Evolutionary conservation across 768 basidiomycete species (phyloP).

Genomic region (Naganishia kalamii): DNA sequence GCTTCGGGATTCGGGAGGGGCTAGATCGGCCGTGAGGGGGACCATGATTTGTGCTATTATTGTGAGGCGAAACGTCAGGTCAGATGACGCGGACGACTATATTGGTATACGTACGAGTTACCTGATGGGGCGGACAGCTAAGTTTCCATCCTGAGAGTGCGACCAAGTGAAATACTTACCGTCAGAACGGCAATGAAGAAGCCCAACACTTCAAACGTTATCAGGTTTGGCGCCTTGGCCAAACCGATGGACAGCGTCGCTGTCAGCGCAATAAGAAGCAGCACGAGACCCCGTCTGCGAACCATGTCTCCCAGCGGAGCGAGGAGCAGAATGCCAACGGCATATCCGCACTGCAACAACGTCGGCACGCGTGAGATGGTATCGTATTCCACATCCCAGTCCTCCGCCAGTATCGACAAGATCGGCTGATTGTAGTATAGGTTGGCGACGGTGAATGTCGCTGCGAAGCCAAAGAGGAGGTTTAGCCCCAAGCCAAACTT

Average conservation of each 20-base stretch:
- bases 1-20: slow-evolving; percentile 65
- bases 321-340: slow-evolving; percentile 64
- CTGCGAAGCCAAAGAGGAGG: slow-evolving; percentile 58
- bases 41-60: slow-evolving; percentile 55
- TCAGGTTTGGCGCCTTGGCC: slow-evolving; percentile 57
- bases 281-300: slow-evolving; percentile 63
- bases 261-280: slow-evolving; percentile 56
- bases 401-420: slow-evolving; percentile 53
- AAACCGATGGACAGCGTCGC: slow-evolving; percentile 65
- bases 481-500: slow-evolving; percentile 57
- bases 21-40: slow-evolving; percentile 73
- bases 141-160: background rate
- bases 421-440: slow-evolving; percentile 78
- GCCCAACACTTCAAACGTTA: slow-evolving; percentile 60
- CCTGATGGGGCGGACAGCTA: background rate
- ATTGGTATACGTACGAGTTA: background rate
- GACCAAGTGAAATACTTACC: slow-evolving; percentile 47
- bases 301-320: slow-evolving; percentile 78
- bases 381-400: slow-evolving; percentile 38
- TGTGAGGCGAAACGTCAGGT: slow-evolving; percentile 30
- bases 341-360: slow-evolving; percentile 53
- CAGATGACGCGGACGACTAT: background rate
- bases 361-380: slow-evolving; percentile 44
- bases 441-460: slow-evolving; percentile 58
- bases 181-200: slow-evolving; percentile 66